Percentiles rank a stretch among this genome's conserved stretches.
Evolutionary conservation across 75 land plant genomes (phyloP).

Genomic region (Selaginella moellendorffii): DNA sequence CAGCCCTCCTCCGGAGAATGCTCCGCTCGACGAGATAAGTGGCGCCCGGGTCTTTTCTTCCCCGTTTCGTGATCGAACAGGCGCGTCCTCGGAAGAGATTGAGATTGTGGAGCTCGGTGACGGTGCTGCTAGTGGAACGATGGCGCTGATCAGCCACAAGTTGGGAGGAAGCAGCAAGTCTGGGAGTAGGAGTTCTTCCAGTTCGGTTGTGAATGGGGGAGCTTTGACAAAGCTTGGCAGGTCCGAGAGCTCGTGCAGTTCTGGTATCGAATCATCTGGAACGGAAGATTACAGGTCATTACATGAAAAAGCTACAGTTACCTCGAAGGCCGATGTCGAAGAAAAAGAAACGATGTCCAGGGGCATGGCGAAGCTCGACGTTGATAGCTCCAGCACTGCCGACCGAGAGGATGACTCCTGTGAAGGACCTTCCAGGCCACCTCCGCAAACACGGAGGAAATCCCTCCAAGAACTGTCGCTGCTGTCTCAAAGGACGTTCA

Average conservation of each 20-base stretch:
- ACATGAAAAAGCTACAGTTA: background rate
- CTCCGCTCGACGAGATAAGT: background rate
- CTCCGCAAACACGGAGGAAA: background rate
- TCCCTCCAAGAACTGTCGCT: background rate
- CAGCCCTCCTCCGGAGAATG: too few relatives aligned
- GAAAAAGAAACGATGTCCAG: too few relatives aligned
- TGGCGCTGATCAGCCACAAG: background rate
- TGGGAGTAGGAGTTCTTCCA: background rate
- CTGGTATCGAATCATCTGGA: too few relatives aligned
- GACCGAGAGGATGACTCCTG: too few relatives aligned
- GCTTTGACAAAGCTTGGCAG: background rate
- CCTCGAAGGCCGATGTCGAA: background rate
- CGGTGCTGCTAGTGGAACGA: background rate
- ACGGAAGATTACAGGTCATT: background rate
- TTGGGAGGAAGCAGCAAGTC: background rate
- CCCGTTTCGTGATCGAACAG: background rate
- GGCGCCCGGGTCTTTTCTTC: background rate
- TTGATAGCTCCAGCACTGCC: too few relatives aligned
- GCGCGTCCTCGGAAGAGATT: too few relatives aligned
- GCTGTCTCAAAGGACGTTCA: slow-evolving; percentile 23
- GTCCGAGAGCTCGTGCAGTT: background rate
- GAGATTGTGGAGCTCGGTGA: too few relatives aligned
- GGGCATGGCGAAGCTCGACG: too few relatives aligned
- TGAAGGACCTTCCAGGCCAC: too few relatives aligned
- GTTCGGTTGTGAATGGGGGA: background rate